Evolutionary conservation across 768 basidiomycete genomes (phyloP), one percentile per base, ranked within the genome.

Genomic region (Termitomyces sp.): DNA sequence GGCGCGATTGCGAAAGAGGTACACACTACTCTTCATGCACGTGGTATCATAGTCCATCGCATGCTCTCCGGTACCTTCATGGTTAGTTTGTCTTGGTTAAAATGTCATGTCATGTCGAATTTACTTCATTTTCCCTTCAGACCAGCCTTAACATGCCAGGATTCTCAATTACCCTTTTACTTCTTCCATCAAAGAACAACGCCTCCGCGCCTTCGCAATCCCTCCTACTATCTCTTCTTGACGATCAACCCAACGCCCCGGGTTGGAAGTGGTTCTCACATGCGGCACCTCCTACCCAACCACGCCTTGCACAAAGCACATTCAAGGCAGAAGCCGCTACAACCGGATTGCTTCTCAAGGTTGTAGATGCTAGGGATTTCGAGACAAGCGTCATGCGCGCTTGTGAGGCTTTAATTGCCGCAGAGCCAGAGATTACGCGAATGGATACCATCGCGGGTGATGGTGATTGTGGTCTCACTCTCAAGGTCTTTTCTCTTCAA

Each of bases 401-500:
- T 1, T 87, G 86, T 57, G 66, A 81, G 18, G 84, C 83, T 2
- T 71, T 98, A 56, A 81, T 93, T 55, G 71, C 70, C 7, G 89
- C 88, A 7, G 95, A 98, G 67, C 84, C 89, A 1, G 93, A 94
- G 60, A 93, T 99, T 57, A 98, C 95, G 13, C 72, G 79, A 18
- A 89, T 92, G 84, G 96, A 99, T 68, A 86, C 81, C 54, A 87
- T 98, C 50, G 90, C 91, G 2, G 95, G 95, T 25, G 95, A 98
- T 64, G 95, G 95, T 5, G 81, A 82, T 59, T 81, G 79, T 54
- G 81, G 81, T 11, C 70, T 81, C 10, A 81, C 80, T 9, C 68
- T 82, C 33, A 79, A 80, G 72, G 76, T 76, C 54, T 16, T 52
- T 38, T 31, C 25, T n/a, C 10, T 7, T 39, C 13, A 20, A 27